Conservation (phyloP, 1,284 basidiomycete species). For the Wolfiporia cocos region DNA sequence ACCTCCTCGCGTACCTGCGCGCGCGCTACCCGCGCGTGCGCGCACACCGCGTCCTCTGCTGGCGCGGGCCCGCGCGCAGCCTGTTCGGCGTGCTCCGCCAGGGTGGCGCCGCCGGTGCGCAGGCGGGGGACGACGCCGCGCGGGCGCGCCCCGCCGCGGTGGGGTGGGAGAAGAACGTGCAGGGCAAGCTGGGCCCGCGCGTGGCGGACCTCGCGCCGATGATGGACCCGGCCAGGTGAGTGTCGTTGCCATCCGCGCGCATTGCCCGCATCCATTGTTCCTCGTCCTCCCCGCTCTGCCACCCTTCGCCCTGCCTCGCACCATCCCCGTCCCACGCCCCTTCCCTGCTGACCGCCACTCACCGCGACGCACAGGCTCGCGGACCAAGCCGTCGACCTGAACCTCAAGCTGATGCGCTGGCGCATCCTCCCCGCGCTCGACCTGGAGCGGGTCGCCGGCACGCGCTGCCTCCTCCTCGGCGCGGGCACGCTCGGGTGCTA, state of each 20-base stretch:
- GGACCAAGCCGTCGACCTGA: conserved; percentile 94
- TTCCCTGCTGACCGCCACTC: too few species aligned
- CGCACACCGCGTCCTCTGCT: conserved; percentile 65
- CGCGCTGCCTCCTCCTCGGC: conserved; percentile 83
- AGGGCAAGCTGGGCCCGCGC: conserved; percentile 83
- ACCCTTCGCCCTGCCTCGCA: too few species aligned
- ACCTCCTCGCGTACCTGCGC: conserved; percentile 80
- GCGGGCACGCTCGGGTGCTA: conserved; percentile 98
- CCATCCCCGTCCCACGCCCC: too few species aligned
- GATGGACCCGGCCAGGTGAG: conserved; percentile 84
- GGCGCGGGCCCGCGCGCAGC: conserved; percentile 67
- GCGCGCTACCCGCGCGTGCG: conserved; percentile 42
- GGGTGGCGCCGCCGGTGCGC: conserved; percentile 17
- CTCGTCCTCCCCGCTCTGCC: too few species aligned
- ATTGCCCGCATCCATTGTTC: too few species aligned
- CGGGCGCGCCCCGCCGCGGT: conserved; percentile 52
- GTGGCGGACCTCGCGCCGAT: conserved; percentile 89
- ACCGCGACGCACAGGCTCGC: conserved; percentile 77
- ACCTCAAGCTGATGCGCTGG: conserved; percentile 98
- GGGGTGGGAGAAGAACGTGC: conserved; percentile 92
- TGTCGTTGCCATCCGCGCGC: too few species aligned
- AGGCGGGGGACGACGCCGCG: conserved; percentile 1
- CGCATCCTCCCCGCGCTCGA: conserved; percentile 88
- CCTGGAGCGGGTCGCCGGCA: conserved; percentile 79
- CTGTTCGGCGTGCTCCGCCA: conserved; percentile 47